Percentiles rank a stretch among this genome's conserved stretches.
Evolutionary conservation across 2,329 filamentous ascomycete species (phyloP).

Genomic region (Cladophialophora immunda): DNA sequence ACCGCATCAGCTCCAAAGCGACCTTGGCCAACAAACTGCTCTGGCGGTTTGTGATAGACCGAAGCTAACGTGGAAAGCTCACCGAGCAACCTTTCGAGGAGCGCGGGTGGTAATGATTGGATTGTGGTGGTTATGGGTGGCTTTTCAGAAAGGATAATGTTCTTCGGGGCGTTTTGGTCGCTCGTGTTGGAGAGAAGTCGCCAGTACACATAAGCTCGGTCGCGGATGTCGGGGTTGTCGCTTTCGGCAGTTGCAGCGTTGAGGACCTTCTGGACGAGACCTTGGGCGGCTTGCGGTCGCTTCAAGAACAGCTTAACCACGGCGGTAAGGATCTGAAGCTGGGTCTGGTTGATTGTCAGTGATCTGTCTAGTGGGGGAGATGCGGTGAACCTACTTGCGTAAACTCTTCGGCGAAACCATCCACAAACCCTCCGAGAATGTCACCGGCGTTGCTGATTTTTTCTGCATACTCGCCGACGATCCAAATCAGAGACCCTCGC

Average conservation of each 20-base stretch:
- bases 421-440: constrained; percentile 89
- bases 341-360: constrained; percentile 69
- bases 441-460: constrained; percentile 99
- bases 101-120: constrained; percentile 79
- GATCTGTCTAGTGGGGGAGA: not conserved
- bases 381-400: constrained; percentile 72
- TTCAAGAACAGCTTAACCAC: constrained; percentile 98
- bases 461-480: constrained; percentile 97
- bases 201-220: constrained; percentile 98
- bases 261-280: constrained; percentile 90
- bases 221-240: constrained; percentile 96
- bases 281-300: constrained; percentile 90
- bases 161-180: constrained; percentile 90
- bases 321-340: constrained; percentile 95
- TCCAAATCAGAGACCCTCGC: constrained; percentile 93
- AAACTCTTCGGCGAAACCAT: constrained; percentile 94
- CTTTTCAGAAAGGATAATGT: constrained; percentile 90
- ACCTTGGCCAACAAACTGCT: constrained; percentile 97
- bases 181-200: constrained; percentile 81
- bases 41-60: constrained; percentile 97
- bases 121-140: constrained; percentile 95
- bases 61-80: constrained; percentile 95
- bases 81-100: constrained; percentile 87
- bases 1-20: constrained; percentile 93
- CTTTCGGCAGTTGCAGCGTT: constrained; percentile 92